These are phyloP conservation scores for Paramecium caudatum DNA, from an alignment of 73 alveolate genomes.

Conservation along the genomic window DNA sequence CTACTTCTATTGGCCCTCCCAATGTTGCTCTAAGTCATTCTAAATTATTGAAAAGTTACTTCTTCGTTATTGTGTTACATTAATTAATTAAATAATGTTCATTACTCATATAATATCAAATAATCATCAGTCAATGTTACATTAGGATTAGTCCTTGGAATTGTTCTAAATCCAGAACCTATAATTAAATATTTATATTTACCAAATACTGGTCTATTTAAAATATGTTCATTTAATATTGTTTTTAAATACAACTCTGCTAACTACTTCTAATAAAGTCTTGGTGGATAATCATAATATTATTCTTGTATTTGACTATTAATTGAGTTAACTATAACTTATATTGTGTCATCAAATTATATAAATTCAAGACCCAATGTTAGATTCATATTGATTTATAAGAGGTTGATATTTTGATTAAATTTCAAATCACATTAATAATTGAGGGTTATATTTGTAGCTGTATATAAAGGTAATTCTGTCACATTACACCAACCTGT, in stretches of 20 bases:
- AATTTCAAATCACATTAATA: not conserved
- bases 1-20: not conserved
- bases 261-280: not conserved
- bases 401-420: no score
- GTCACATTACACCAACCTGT: constrained; percentile 41
- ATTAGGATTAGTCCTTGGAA: not conserved
- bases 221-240: not conserved
- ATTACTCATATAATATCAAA: no score
- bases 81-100: no score
- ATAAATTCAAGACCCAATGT: not conserved
- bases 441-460: not conserved
- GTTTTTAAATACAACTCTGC: not conserved
- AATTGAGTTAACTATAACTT: not conserved
- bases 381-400: no score
- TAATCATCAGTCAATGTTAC: not conserved
- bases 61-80: constrained; percentile 32
- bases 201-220: not conserved
- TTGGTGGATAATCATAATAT: not conserved
- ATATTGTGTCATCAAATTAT: no score
- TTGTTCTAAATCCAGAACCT: not conserved
- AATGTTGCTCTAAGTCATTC: constrained; percentile 32
- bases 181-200: not conserved
- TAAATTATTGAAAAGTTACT: constrained; percentile 44
- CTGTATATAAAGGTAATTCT: not conserved
- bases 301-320: not conserved